A percentile compares a stretch with the other conserved stretches of the same genome.
Evolutionary conservation across 495 filamentous ascomycete genomes (phyloP).

Genomic region (Xylaria intraflava): DNA sequence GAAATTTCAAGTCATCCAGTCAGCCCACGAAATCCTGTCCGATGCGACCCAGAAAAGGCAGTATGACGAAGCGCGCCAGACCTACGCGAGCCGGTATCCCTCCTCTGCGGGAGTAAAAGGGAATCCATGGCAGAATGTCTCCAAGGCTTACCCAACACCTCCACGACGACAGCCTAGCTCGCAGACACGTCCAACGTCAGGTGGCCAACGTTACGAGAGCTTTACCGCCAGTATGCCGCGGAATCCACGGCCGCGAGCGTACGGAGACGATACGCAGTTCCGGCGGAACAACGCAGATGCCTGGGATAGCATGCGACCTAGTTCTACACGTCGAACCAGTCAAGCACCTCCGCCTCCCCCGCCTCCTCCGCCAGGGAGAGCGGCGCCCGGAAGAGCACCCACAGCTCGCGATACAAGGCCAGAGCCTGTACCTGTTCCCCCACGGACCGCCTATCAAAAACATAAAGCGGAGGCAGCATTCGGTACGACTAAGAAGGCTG

Average conservation of each 20-base stretch:
- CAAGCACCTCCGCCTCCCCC: background rate
- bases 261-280: slow-evolving; percentile 21
- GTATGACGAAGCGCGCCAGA: slow-evolving; percentile 65
- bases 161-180: slow-evolving; percentile 39
- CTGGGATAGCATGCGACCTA: slow-evolving; percentile 25
- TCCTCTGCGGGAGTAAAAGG: slow-evolving; percentile 41
- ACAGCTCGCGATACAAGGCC: slow-evolving; percentile 16
- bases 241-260: slow-evolving; percentile 29
- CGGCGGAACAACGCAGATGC: slow-evolving; percentile 21
- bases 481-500: slow-evolving; percentile 30
- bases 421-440: slow-evolving; percentile 8
- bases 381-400: slow-evolving; percentile 20
- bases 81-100: slow-evolving; percentile 29
- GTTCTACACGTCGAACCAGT: slow-evolving; percentile 13
- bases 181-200: slow-evolving; percentile 41
- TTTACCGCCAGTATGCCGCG: slow-evolving; percentile 36
- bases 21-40: slow-evolving; percentile 74
- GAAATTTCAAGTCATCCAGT: slow-evolving; percentile 79
- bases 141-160: slow-evolving; percentile 37
- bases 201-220: slow-evolving; percentile 50
- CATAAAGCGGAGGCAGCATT: slow-evolving; percentile 41
- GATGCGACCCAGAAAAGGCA: slow-evolving; percentile 61
- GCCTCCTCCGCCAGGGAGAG: slow-evolving; percentile 2
- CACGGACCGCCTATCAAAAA: slow-evolving; percentile 38
- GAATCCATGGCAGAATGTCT: slow-evolving; percentile 46